Base-by-base conservation (phyloP, 139 green algal species). In the Coelastrella sp. region DNA sequence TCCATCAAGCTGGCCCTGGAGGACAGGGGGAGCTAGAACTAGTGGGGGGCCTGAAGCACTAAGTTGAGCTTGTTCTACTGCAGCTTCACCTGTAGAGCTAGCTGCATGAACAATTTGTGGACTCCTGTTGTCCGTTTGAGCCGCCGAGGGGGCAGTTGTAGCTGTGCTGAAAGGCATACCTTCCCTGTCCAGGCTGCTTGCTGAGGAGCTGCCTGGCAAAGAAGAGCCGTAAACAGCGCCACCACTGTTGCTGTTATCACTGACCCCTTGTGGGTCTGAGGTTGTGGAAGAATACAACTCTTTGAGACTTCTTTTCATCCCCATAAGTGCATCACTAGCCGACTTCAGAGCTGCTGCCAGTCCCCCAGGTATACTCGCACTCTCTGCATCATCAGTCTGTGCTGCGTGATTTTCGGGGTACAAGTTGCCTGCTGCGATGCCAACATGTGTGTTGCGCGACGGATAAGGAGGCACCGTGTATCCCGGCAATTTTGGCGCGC, bases 301-400 rank as follows among this genome's bases (percentile, higher is more conserved):
- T 30, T 50, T 68, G 35, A 25, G 67, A 35, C 30, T 32, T 48
- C 37, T 50, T 48, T 50, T 38, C 50, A 27, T 60, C 41, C 71
- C 23, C 25, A 53, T 25, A 9, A 63, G 72, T 48, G 27, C 27
- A 41, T 37, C 11, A 23, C n/a, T 69, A 17, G 73, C 73, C 51
- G 73, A 60, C 37, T 34, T 13, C 48, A 64, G 43, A 64, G 72
- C 72, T 62, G 68, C 66, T 74, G 66, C 15, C 32, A n/a, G 27
- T 37, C 41, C n/a, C n/a, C n/a, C n/a, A n/a, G n/a, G 63, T 19
- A 23, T 73, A 13, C 45, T 13, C 45, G 11, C 45, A 23, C 45
- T 57, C 11, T 57, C 15, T 9, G 45, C 45, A 57, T 57, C 11
- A 13, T 23, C 45, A 9, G 11, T 23, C 11, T 9, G 45, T 23